Evolutionary conservation across 1,139 yeast species (phyloP), one percentile per base, ranked within the genome.

Genomic region (Blastobotrys petasosporus): DNA sequence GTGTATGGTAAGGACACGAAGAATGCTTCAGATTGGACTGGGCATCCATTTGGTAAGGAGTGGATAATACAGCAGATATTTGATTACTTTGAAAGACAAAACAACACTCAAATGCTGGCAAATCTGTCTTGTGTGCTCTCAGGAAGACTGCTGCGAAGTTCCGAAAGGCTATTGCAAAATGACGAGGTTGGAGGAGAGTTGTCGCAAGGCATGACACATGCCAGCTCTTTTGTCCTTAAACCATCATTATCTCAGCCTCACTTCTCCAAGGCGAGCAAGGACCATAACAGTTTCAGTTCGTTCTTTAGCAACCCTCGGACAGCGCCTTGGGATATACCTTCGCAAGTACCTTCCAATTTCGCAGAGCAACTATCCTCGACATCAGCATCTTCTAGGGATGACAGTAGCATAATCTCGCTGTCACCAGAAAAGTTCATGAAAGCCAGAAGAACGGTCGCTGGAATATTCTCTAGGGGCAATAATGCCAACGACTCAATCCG

Each of bases 91-190:
- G 94, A 83, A 56, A 65, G 58, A 36, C 63, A 70, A 42, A 80
- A 81, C 2, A 84, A 90, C 57, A 68, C 86, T 17, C 97, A 90
- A 62, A 87, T 90, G 95, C 69, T 92, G 16, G 96, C 95, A 1
- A 83, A 85, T 85, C 66, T 88, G 60, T 79, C 94, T 1, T 86
- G 95, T 65, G 74, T 87, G 2, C 55, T 73, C 48, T 60, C 57
- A 3, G 59, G 56, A 13, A 42, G 45, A 30, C 49, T 49, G 1
- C 20, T 29, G 15, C 36, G 34, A 16, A 33, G 12, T 23, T 31
- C 13, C 20, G 32, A 12, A 12, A 30, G 17, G 9, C 15, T n/a
- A 5, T 28, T 12, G 37, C 37, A 9, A 20, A 17, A 4, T 11
- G 23, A 7, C 20, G 11, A 28, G 17, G 16, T 34, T 5, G 11